Percentiles rank a stretch among this genome's conserved stretches.
phyloP scores from a whole-genome alignment of 306 rosid genomes.

The Prunus davidiana region DNA sequence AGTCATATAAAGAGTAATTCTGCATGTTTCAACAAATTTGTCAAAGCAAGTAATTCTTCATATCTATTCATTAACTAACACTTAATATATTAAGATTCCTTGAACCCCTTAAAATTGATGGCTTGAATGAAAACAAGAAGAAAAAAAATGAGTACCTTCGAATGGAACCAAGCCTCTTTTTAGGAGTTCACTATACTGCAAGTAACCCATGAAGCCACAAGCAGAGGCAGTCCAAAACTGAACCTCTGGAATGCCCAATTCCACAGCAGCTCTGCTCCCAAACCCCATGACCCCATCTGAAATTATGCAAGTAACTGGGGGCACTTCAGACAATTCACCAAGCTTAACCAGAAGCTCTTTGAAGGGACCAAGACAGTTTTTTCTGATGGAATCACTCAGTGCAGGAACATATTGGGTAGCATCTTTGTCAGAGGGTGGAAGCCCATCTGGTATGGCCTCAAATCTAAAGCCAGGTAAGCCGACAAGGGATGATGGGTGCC shows the following conservation, averaged over 20 bases:
- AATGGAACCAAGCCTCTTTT: constrained; percentile 27
- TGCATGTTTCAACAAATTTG: too few relatives aligned
- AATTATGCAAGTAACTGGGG: constrained; percentile 19
- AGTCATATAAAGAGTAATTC: too few relatives aligned
- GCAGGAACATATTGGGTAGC: constrained; percentile 22
- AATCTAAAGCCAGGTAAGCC: constrained; percentile 19
- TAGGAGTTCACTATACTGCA: constrained; percentile 8
- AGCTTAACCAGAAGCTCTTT: constrained; percentile 25
- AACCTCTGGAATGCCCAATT: constrained; percentile 22
- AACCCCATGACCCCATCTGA: constrained; percentile 22
- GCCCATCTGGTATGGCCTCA: constrained; percentile 23
- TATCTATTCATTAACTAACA: too few relatives aligned
- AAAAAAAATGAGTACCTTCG: constrained; percentile 4
- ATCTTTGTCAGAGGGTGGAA: constrained; percentile 16
- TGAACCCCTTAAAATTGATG: too few relatives aligned
- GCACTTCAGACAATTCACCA: neutral
- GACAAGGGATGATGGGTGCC: neutral
- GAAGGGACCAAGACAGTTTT: constrained; percentile 14
- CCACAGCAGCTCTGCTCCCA: constrained; percentile 7
- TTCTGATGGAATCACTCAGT: constrained; percentile 5
- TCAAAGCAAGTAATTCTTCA: too few relatives aligned
- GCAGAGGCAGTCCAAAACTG: constrained; percentile 34
- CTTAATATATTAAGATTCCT: too few relatives aligned
- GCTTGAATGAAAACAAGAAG: too few relatives aligned
- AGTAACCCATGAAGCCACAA: constrained; percentile 27